Conservation (phyloP, 768 basidiomycete genomes). For the Lactarius sp. region DNA sequence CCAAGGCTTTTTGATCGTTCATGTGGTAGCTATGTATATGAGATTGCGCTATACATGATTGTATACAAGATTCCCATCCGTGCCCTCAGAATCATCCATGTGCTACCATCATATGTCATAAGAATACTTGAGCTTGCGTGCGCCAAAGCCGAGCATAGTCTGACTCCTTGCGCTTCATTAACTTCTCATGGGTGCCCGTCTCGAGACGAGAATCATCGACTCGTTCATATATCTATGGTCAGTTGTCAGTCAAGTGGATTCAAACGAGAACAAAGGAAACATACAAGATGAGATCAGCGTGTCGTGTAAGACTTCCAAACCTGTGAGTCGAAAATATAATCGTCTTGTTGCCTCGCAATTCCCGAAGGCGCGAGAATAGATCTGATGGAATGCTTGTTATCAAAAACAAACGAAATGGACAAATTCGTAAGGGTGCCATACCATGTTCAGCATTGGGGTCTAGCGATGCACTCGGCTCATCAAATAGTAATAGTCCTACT, state of each 20-base stretch:
- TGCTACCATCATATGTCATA: conserved; percentile 2
- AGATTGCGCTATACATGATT: neutral
- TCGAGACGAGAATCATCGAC: conserved; percentile 54
- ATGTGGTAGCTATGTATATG: neutral
- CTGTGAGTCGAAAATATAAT: conserved; percentile 80
- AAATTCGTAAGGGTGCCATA: conserved; percentile 24
- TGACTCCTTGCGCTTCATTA: conserved; percentile 47
- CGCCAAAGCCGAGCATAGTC: conserved; percentile 73
- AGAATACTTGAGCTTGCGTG: conserved; percentile 67
- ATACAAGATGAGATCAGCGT: conserved; percentile 34
- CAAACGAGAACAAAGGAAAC: neutral
- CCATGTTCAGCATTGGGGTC: conserved; percentile 76
- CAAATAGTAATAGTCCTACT: conserved; percentile 61
- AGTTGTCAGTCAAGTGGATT: neutral
- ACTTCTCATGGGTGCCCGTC: conserved; percentile 58
- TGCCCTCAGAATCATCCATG: neutral
- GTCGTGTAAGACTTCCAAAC: conserved; percentile 62
- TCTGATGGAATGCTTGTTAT: conserved; percentile 34
- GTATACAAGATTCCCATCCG: neutral
- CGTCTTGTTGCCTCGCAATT: conserved; percentile 68
- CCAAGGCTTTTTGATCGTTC: neutral
- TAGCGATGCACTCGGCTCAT: conserved; percentile 68
- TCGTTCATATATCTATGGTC: conserved; percentile 61
- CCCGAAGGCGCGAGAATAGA: conserved; percentile 64
- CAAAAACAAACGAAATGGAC: neutral